Base-by-base conservation (phyloP, 2,329 filamentous ascomycete species). In the Phymatotrichopsis omnivora region DNA sequence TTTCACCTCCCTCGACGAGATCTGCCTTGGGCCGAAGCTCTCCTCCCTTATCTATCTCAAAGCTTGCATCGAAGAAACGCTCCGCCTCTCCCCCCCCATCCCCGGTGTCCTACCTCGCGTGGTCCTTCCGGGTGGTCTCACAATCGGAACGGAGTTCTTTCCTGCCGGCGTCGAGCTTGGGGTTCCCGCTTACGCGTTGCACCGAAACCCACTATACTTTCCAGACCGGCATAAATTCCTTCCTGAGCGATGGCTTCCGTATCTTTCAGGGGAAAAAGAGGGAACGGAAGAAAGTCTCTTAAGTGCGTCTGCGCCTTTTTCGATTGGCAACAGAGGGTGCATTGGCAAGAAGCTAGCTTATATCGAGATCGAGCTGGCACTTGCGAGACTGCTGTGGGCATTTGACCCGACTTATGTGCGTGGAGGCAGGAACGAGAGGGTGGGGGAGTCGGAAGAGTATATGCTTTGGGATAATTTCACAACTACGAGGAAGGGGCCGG, bases 381-480 rank as follows among this genome's bases (percentile, higher is more conserved):
- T 83, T 43, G 78, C 78, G 25, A 63, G 78, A 11, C 67, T 76
- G 16, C 57, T 83, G 47, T 81, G 67, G 53, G 49, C 74, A 55
- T 82, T 77, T 50, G 78, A 82, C n/a, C n/a, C n/a, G n/a, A n/a
- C n/a, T n/a, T n/a, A n/a, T n/a, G 50, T 53, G 81, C 39, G 30
- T 47, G 37, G 47, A 57, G 44, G 45, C 48, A 8, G 47, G 59
- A 62, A 47, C 45, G 61, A 14, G 52, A 20, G 3, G 72, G 74
- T 42, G 68, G 71, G 2, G 71, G n/a, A n/a, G n/a, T n/a, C n/a
- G n/a, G n/a, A n/a, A n/a, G 82, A 85, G 67, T 83, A 78, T 62
- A 80, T 84, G 66, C 65, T 85, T 45, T 64, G 72, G 40, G 82
- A 86, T 60, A 79, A 75, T 14, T 85, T 86, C 62, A 83, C 81